Base-by-base conservation (phyloP, 2,329 filamentous ascomycete genomes). In the Colletotrichum eleusines region DNA sequence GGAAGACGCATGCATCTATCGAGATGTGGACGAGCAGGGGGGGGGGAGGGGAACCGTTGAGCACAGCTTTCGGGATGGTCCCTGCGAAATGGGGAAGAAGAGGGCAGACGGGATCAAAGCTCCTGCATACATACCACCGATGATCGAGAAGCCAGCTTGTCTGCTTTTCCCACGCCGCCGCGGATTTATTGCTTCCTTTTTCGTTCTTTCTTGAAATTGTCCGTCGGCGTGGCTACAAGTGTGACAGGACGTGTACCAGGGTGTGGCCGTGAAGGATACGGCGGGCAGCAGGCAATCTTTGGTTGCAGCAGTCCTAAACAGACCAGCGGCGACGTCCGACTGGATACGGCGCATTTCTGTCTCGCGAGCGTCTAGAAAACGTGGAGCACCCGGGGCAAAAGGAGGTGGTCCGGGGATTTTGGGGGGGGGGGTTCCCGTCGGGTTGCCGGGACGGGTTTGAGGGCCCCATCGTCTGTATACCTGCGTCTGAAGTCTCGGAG, bases 401-500 rank as follows among this genome's bases (percentile, higher is more conserved):
- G 20, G 46, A 23, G 38, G 46, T 16, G 28, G 40, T n/a, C n/a
- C n/a, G 31, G 31, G 31, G 31, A 7, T 33, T 55, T 59, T 46
- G 33, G 33, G 40, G 23, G 38, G 44, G 4, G 38, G 12, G 3
- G 23, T n/a, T n/a, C 8, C 33, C 40, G 12, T n/a, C 8, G 33
- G 16, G 11, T 23, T n/a, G 33, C 20, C 46, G 20, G 50, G 26
- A 40, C 42, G 23, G 28, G 23, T 23, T 48, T 46, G 20, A 53
- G 54, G 31, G n/a, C n/a, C 61, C 26, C 31, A 5, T 11, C 44
- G 35, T 31, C 60, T 50, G 50, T 61, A 26, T n/a, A n/a, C n/a
- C n/a, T 51, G 55, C 63, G 23, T 61, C 67, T 70, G 63, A 70
- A 70, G 55, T 70, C 28, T 59, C 48, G 26, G 44, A 8, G 40